Percentiles rank a stretch among this genome's conserved stretches.
phyloP scores from a whole-genome alignment of 352 stramenopile species.

The Pilasporangium apinafurcum region DNA sequence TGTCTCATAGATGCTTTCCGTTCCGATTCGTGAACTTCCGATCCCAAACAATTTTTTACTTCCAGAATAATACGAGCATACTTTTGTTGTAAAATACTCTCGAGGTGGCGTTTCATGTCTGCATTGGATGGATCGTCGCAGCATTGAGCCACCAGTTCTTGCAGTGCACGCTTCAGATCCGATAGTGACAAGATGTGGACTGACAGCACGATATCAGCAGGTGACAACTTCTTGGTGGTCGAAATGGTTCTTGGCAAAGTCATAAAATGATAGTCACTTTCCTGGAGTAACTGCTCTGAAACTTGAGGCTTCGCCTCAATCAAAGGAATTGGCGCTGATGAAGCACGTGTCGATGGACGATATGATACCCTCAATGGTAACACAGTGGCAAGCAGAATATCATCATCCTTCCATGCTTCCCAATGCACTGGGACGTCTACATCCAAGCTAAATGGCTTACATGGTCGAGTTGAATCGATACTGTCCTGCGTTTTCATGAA shows the following conservation, averaged over 20 bases:
- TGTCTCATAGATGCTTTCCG: too few relatives aligned
- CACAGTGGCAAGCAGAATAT: not conserved
- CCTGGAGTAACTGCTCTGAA: not conserved
- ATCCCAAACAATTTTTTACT: constrained; percentile 1
- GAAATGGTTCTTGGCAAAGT: not conserved
- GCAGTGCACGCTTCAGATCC: constrained; percentile 6
- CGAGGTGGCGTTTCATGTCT: constrained; percentile 3
- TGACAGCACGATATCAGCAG: constrained; percentile 2
- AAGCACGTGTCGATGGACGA: not conserved
- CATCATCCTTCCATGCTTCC: not conserved
- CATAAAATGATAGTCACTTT: not conserved
- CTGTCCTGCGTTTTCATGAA: too few relatives aligned
- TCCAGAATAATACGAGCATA: not conserved
- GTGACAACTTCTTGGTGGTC: constrained; percentile 1
- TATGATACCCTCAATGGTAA: constrained; percentile 7
- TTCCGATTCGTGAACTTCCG: constrained; percentile 1
- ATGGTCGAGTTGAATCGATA: too few relatives aligned
- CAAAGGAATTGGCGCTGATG: not conserved
- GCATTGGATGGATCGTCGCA: not conserved
- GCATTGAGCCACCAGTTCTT: constrained; percentile 5
- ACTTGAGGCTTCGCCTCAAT: not conserved
- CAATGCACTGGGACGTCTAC: not conserved
- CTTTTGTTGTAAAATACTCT: not conserved
- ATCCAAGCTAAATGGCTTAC: too few relatives aligned
- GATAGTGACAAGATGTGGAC: not conserved